These are phyloP conservation scores for Claviceps sp. DNA, from an alignment of 2,329 filamentous ascomycete species.

Conservation along the genomic window DNA sequence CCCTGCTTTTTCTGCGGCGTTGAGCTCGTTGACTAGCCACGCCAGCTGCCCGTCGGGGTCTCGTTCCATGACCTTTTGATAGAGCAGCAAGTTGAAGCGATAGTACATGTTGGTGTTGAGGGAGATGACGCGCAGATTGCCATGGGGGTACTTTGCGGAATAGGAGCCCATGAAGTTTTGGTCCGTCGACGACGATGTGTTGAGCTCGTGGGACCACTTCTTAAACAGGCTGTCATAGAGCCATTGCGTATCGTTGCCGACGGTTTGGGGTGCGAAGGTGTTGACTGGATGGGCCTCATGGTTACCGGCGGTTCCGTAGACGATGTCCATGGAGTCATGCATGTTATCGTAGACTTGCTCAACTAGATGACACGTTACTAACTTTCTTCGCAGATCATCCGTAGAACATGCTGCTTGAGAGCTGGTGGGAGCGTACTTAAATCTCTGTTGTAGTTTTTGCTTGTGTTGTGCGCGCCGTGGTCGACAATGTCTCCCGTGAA, in stretches of 20 bases:
- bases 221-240: constrained; percentile 34
- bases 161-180: constrained; percentile 33
- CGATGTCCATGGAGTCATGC: constrained; percentile 24
- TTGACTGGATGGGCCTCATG: constrained; percentile 43
- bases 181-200: constrained; percentile 15
- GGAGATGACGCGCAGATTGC: constrained; percentile 42
- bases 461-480: constrained; percentile 33
- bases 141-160: constrained; percentile 28
- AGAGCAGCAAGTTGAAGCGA: constrained; percentile 42
- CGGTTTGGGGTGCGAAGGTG: constrained; percentile 29
- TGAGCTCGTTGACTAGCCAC: constrained; percentile 39
- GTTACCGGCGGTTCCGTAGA: constrained; percentile 43
- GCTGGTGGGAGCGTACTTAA: constrained; percentile 11
- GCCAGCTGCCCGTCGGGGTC: constrained; percentile 38
- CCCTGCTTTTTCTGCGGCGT: constrained; percentile 33
- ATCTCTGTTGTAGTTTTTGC: constrained; percentile 16
- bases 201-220: constrained; percentile 36
- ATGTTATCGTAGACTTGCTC: constrained; percentile 34
- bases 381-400: no score
- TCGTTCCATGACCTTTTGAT: constrained; percentile 29
- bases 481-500: constrained; percentile 47
- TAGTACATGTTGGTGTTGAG: constrained; percentile 49
- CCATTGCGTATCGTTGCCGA: constrained; percentile 32
- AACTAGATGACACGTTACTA: constrained; percentile 16
- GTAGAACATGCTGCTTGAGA: no score